phyloP scores from a whole-genome alignment of 305 asterid species.

The Solanum aculeatissimum region DNA sequence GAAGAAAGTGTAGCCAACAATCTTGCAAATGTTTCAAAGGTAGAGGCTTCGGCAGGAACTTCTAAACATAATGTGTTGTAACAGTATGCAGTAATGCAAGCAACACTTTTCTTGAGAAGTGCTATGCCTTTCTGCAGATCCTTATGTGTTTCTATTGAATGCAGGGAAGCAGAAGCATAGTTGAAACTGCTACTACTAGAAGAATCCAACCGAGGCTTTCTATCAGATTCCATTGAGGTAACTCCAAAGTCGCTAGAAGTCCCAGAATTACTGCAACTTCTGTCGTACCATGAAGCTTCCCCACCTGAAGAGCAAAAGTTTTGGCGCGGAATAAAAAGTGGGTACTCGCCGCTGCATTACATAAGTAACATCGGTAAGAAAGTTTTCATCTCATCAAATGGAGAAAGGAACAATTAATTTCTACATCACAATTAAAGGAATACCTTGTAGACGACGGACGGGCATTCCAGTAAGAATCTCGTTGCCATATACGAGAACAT shows the following conservation, averaged over 20 bases:
- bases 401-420: not conserved
- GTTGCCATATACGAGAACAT: conserved; percentile 97
- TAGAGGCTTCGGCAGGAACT: conserved; percentile 77
- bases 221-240: conserved; percentile 86
- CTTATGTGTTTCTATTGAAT: conserved; percentile 74
- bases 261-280: conserved; percentile 88
- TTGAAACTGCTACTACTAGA: conserved; percentile 65
- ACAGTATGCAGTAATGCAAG: conserved; percentile 83
- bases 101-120: conserved; percentile 96
- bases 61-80: conserved; percentile 60
- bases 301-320: conserved; percentile 70
- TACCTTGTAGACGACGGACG: conserved; percentile 97
- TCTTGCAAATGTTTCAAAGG: conserved; percentile 88
- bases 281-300: conserved; percentile 94
- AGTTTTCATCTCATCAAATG: not conserved
- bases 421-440: not conserved
- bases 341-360: conserved; percentile 60
- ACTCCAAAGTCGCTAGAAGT: conserved; percentile 87
- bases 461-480: conserved; percentile 93
- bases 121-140: conserved; percentile 99
- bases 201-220: conserved; percentile 71
- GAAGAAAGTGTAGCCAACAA: conserved; percentile 80
- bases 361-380: conserved; percentile 12
- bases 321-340: conserved; percentile 92
- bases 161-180: conserved; percentile 73